Conservation (phyloP, 352 stramenopile genomes). For the Phytophthora foliorum region DNA sequence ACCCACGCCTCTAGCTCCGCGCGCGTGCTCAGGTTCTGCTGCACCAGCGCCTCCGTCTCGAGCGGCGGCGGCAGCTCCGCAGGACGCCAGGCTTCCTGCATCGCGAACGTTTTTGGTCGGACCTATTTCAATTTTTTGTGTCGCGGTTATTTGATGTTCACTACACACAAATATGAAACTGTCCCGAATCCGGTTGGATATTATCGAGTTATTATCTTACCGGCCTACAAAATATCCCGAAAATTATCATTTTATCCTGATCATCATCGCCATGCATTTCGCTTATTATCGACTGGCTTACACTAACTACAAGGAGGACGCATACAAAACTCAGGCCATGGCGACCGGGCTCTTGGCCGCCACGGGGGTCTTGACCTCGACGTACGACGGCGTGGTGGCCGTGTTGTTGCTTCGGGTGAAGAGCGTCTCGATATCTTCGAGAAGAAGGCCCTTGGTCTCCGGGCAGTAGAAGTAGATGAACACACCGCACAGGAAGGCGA, state of each 20-base stretch:
- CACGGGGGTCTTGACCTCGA: slow-evolving; percentile 43
- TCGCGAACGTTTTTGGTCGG: no score
- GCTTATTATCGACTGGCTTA: no score
- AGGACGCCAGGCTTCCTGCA: slow-evolving; percentile 41
- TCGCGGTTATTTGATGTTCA: no score
- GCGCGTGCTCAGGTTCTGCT: slow-evolving; percentile 56
- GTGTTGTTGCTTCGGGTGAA: slow-evolving; percentile 34
- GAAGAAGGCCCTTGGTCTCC: slow-evolving; percentile 39
- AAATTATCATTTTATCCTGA: no score
- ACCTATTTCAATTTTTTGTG: no score
- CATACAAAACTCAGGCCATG: slow-evolving; percentile 34
- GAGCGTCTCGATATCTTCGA: slow-evolving; percentile 39
- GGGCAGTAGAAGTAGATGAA: slow-evolving; percentile 42
- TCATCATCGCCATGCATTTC: no score
- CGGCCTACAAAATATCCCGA: no score
- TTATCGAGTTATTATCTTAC: no score
- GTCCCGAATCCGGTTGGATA: no score
- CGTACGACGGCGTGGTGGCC: slow-evolving; percentile 34
- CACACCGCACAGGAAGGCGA: slow-evolving; percentile 14
- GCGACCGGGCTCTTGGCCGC: no score
- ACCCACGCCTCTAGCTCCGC: slow-evolving; percentile 58
- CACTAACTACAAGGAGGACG: no score
- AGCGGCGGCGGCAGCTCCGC: slow-evolving; percentile 39
- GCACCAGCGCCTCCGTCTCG: slow-evolving; percentile 53
- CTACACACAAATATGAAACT: no score